Percentiles rank a stretch among this genome's conserved stretches.
phyloP scores from a whole-genome alignment of 106 monocot species.

The Amphibolis antarctica region DNA sequence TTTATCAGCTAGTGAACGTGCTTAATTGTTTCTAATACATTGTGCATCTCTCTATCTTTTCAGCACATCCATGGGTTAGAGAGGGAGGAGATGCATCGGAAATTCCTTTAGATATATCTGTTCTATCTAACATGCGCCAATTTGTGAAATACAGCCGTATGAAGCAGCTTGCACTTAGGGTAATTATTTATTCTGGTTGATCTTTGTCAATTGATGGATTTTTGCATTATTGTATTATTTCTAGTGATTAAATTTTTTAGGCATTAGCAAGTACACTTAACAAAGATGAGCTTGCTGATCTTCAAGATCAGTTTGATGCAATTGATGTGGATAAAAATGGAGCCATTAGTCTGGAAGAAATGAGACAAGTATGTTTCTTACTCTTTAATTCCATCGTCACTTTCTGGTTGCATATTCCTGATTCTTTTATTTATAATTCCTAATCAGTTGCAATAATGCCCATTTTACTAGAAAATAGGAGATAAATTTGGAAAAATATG shows the following conservation, averaged over 20 bases:
- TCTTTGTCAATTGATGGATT: neutral
- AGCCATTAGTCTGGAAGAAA: conserved; percentile 86
- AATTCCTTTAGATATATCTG: conserved; percentile 91
- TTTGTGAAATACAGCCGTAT: conserved; percentile 87
- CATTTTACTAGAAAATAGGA: too few relatives aligned
- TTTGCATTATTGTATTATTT: neutral
- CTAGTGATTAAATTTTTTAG: conserved; percentile 16
- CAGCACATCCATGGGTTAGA: conserved; percentile 97
- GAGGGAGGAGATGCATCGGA: conserved; percentile 84
- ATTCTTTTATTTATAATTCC: too few relatives aligned
- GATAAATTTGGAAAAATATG: too few relatives aligned
- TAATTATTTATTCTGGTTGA: conserved; percentile 15
- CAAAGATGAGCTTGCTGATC: conserved; percentile 68
- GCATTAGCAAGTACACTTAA: conserved; percentile 89
- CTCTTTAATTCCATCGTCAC: neutral
- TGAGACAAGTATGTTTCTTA: conserved; percentile 63
- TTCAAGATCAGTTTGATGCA: conserved; percentile 85
- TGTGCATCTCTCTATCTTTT: conserved; percentile 10
- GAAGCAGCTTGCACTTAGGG: conserved; percentile 93
- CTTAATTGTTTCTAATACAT: neutral
- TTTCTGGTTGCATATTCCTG: neutral
- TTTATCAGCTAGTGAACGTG: neutral
- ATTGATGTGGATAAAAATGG: conserved; percentile 95
- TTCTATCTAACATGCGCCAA: conserved; percentile 67
- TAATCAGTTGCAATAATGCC: too few relatives aligned